Percentiles rank a stretch among this genome's conserved stretches.
Conservation (phyloP, 345 rosid genomes). For the Eucalyptus curtisii region DNA sequence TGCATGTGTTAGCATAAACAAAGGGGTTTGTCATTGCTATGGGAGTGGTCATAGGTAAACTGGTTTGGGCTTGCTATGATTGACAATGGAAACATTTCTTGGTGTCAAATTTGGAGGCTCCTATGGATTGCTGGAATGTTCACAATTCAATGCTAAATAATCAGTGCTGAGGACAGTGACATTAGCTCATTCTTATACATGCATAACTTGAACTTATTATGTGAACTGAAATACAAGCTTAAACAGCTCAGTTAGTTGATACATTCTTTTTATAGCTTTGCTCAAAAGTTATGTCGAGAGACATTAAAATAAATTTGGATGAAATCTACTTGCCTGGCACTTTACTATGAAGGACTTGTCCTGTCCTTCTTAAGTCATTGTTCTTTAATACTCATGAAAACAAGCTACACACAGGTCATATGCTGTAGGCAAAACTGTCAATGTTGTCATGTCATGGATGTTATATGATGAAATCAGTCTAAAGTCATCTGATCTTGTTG, state of each 20-base stretch:
- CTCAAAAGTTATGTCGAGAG: background rate
- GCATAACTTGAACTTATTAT: background rate
- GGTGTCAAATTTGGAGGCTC: background rate
- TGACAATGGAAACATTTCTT: background rate
- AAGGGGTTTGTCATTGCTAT: background rate
- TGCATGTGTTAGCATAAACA: background rate
- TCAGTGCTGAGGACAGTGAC: background rate
- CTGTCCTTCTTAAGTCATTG: background rate
- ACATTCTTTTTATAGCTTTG: background rate
- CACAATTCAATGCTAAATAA: background rate
- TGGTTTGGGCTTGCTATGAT: background rate
- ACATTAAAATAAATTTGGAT: background rate
- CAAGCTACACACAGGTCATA: background rate
- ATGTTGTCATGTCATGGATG: background rate
- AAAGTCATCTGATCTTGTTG: background rate
- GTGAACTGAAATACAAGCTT: background rate
- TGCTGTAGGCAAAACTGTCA: background rate
- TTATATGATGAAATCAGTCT: background rate
- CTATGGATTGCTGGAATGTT: background rate
- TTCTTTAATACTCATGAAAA: background rate
- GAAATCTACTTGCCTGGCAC: background rate
- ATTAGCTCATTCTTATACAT: background rate
- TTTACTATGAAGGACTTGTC: background rate
- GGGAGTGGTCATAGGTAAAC: background rate
- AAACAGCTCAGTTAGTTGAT: background rate